Percentiles rank a stretch among this genome's conserved stretches.
phyloP scores from a whole-genome alignment of 2,329 filamentous ascomycete species.

The Massarina eburnea region DNA sequence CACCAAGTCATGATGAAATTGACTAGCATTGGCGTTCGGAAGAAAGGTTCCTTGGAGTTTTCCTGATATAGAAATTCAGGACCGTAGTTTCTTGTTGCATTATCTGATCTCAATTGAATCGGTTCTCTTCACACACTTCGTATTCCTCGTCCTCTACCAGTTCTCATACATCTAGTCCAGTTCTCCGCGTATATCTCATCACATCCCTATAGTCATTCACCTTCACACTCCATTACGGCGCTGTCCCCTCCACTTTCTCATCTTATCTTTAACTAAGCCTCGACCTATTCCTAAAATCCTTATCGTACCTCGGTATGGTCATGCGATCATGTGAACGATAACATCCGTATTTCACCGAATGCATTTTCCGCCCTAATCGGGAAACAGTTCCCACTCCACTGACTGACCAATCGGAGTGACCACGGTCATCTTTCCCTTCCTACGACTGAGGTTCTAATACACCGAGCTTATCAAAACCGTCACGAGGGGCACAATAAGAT shows the following conservation, averaged over 20 bases:
- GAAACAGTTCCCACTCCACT: slow-evolving; percentile 1
- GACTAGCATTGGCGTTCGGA: slow-evolving; percentile 3
- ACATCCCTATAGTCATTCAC: not conserved
- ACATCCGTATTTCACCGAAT: not conserved
- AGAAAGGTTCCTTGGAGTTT: not conserved
- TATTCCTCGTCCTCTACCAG: not conserved
- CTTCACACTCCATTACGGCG: not conserved
- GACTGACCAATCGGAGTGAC: not conserved
- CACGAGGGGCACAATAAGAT: no score
- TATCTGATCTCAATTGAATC: not conserved
- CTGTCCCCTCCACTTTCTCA: not conserved
- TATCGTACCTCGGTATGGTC: not conserved
- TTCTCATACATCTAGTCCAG: not conserved
- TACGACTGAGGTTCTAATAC: no score
- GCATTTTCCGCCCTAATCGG: slow-evolving; percentile 4
- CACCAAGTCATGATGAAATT: not conserved
- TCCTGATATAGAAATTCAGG: not conserved
- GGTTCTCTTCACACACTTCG: not conserved
- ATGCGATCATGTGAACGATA: not conserved
- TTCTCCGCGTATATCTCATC: not conserved
- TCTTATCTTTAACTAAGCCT: not conserved
- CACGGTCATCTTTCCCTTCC: no score
- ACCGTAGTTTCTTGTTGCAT: no score
- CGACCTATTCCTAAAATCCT: not conserved
- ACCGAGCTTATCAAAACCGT: no score